Percentiles rank a stretch among this genome's conserved stretches.
Evolutionary conservation across 495 filamentous ascomycete genomes (phyloP).

Genomic region (Daldinia concentrica): DNA sequence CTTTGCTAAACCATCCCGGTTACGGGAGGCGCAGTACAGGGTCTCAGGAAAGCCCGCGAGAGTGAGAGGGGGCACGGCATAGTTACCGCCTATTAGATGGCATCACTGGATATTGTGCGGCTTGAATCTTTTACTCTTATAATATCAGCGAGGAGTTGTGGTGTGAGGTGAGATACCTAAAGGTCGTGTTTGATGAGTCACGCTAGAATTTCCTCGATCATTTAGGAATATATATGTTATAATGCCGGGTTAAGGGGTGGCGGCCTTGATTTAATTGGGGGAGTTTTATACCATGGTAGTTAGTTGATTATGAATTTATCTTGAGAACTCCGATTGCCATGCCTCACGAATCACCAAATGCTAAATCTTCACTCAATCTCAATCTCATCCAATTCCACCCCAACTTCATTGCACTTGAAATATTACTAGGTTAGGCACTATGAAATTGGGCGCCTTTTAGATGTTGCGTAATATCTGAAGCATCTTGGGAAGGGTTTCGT

Average conservation of each 20-base stretch:
- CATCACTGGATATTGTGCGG: not conserved
- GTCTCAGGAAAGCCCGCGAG: slow-evolving; percentile 4
- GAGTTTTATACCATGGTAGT: not conserved
- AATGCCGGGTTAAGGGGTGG: not conserved
- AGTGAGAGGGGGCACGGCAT: not conserved
- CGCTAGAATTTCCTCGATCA: not conserved
- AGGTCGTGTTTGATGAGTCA: not conserved
- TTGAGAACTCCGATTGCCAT: not conserved
- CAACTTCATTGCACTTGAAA: too few species aligned
- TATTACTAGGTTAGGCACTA: not conserved
- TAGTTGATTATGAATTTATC: not conserved
- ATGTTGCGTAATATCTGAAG: not conserved
- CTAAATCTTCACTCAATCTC: not conserved
- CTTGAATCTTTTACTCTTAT: slow-evolving; percentile 3
- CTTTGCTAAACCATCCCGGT: slow-evolving; percentile 44
- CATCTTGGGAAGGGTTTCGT: not conserved
- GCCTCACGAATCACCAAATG: not conserved
- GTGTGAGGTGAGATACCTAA: not conserved
- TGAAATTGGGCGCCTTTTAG: not conserved
- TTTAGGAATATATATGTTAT: not conserved
- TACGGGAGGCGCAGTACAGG: slow-evolving; percentile 39
- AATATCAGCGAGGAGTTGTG: slow-evolving; percentile 6
- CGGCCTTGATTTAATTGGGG: not conserved
- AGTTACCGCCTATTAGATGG: not conserved
- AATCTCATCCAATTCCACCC: not conserved